Evolutionary conservation across 2,329 filamentous ascomycete genomes (phyloP), one percentile per base, ranked within the genome.

Genomic region (Dothideomycetes sp.): DNA sequence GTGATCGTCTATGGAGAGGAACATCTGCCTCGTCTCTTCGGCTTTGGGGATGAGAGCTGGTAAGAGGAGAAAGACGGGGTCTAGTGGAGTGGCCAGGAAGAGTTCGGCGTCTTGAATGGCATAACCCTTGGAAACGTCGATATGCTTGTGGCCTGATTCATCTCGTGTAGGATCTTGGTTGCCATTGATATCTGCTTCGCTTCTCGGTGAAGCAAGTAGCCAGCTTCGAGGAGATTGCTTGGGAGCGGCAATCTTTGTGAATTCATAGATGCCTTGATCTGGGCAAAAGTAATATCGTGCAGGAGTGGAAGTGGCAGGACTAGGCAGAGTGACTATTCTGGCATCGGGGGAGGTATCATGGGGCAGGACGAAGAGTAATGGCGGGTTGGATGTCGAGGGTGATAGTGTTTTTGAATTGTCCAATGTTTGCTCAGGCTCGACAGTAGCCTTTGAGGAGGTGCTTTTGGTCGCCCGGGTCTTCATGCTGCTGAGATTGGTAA

Each of bases 1-100:
- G 52, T 87, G 73, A 53, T 88, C 83, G 35, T 87, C 81, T 40
- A 76, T 66, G 1, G 76, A 72, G 11, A 86, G 66, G 49, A 85
- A 86, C 37, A 80, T 66, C 32, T 72, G 72, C 53, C 79, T 83
- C 31, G 63, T 54, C 35, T 70, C 64, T 17, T 66, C 64, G 9
- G 57, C 51, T 34, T 66, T 66, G 10, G 63, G 49, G 0, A 37
- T 59, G 2, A 96, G 69, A 3, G 79, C 73, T 0, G 89, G 83
- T 1, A 96, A 66, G 3, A 94, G 56, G 37, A 96, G 68, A 63
- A 96, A 96, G 3, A 95, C 55, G 4, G 84, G 73, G 58, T 98
- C 91, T 40, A 94, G 68, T 2, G 78, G 75, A 1, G 91, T 94
- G 7, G 89, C 85, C 43, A 96, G 63, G 52, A 83, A 81, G n/a